Evolutionary conservation across 1,284 basidiomycete species (phyloP).

Genomic region (Golubevia sp.): DNA sequence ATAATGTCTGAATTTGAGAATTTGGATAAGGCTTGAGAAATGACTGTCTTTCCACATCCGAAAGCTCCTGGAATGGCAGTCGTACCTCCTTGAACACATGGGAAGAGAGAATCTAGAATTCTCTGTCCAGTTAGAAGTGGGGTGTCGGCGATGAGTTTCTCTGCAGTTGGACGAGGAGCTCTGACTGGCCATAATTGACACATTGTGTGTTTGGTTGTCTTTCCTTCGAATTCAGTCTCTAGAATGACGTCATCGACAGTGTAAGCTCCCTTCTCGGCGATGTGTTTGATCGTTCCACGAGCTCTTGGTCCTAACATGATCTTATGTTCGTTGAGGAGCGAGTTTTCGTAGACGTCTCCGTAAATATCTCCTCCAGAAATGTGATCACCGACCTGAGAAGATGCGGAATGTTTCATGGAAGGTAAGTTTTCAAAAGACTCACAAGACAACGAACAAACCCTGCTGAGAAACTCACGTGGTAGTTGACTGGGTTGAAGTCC

Average conservation of each 20-base stretch:
- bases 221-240: constrained; percentile 60
- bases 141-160: constrained; percentile 57
- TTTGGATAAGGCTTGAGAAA: constrained; percentile 60
- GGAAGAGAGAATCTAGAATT: constrained; percentile 60
- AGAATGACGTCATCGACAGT: constrained; percentile 56
- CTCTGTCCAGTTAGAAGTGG: constrained; percentile 60
- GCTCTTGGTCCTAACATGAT: constrained; percentile 57
- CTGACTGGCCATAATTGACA: constrained; percentile 59
- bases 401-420: background rate
- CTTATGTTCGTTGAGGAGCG: constrained; percentile 55
- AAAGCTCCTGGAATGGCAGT: constrained; percentile 61
- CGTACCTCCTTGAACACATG: constrained; percentile 59
- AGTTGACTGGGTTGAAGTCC: constrained; percentile 55
- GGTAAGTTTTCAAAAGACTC: background rate
- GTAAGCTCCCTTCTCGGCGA: constrained; percentile 59
- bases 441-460: constrained; percentile 3
- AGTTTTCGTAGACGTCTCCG: constrained; percentile 55
- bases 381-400: constrained; percentile 41
- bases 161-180: constrained; percentile 53
- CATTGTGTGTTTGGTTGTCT: constrained; percentile 58
- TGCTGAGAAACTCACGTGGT: constrained; percentile 18
- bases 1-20: constrained; percentile 62
- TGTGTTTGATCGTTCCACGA: constrained; percentile 54
- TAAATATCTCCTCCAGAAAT: constrained; percentile 59
- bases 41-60: constrained; percentile 61